Evolutionary conservation across 257 asterid species (phyloP), one percentile per base, ranked within the genome.

Genomic region (Solanum virginianum): DNA sequence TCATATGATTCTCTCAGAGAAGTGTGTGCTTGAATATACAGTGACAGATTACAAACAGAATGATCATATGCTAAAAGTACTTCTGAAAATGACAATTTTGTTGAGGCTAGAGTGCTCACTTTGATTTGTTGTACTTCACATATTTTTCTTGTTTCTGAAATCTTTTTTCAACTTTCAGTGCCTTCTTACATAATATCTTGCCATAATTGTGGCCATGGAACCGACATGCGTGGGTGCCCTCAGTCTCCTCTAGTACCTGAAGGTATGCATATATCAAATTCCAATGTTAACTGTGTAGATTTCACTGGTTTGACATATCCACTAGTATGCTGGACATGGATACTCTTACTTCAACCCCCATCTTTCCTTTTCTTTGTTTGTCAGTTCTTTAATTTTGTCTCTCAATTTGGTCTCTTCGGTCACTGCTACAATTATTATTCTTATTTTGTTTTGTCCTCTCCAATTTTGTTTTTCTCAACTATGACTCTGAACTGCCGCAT

Each of bases 191-290:
- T 90, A 87, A 89, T 94, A 71, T 88, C 92, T 80, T 96, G 99
- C 77, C 93, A 94, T 85, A 96, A 96, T 87, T 96, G 99, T 89
- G 98, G 99, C 87, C 99, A 96, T 62, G 98, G 99, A 85, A 89
- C 95, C 43, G 98, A 96, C 90, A 68, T 96, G 92, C 97, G 98
- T 1, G 99, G 99, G 65, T 96, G 99, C 83, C 98, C 99, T 69
- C 99, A 96, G 88, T 92, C 98, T 85, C 99, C 94, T 82, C 87
- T 93, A 90, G 87, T 87, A 80, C 92, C 90, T 63, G 94, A 92
- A 94, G 99, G 99, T 96, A 89, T 32, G 86, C 49, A 36, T 65
- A 32, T 57, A 65, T 36, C 70, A 22, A 26, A 53, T 26, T 26
- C 53, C 49, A 53, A 53, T 53, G 82, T 79, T 51, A 13, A 47